phyloP scores from a whole-genome alignment of 192 early-diverging fungal genomes.

The Blastocladiella britannica region DNA sequence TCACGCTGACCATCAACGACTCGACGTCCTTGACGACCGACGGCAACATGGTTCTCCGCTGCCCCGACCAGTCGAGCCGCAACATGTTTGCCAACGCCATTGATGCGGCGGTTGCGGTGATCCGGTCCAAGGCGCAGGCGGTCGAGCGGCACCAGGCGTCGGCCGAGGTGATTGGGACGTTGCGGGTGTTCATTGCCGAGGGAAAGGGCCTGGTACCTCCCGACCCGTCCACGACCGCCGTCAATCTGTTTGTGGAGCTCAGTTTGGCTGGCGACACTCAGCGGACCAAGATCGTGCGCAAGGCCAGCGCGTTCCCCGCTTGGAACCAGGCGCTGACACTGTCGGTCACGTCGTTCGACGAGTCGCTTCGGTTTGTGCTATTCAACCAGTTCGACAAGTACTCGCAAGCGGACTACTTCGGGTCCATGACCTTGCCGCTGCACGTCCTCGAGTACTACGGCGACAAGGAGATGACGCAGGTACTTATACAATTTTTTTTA shows the following conservation, averaged over 20 bases:
- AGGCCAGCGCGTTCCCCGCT: neutral
- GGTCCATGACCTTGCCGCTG: slow-evolving; percentile 12
- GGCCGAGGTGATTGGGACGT: neutral
- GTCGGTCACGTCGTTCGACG: slow-evolving; percentile 13
- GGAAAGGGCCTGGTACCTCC: neutral
- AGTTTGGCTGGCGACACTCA: neutral
- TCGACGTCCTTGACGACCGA: no score
- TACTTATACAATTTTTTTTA: no score
- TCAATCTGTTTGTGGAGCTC: neutral
- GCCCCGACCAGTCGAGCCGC: neutral
- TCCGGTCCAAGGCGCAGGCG: neutral
- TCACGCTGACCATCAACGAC: neutral
- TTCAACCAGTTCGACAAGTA: slow-evolving; percentile 19
- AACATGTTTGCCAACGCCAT: neutral
- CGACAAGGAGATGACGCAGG: slow-evolving; percentile 16
- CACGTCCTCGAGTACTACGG: slow-evolving; percentile 24
- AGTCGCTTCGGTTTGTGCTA: slow-evolving; percentile 11
- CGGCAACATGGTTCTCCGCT: neutral
- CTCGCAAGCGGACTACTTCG: slow-evolving; percentile 20
- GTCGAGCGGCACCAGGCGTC: neutral
- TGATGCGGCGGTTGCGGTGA: neutral
- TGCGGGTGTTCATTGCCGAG: neutral
- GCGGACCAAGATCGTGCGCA: neutral
- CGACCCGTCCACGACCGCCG: neutral
- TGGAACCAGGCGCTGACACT: slow-evolving; percentile 11